Evolutionary conservation across 805 yeast genomes (phyloP).

Genomic region (Wickerhamiella spandovensis): DNA sequence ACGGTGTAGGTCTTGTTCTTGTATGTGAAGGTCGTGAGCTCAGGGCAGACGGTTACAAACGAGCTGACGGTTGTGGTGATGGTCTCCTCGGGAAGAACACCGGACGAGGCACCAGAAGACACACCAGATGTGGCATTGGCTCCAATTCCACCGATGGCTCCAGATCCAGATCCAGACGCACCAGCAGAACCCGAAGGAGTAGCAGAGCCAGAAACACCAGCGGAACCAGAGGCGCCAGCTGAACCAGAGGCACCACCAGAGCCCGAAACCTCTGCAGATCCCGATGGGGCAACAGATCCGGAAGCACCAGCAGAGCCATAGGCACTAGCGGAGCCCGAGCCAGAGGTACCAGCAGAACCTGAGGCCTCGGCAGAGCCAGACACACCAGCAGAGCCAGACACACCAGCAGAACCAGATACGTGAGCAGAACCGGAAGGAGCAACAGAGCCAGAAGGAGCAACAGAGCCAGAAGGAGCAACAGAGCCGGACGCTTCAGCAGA

Average conservation of each 20-base stretch:
- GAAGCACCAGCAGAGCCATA: neutral
- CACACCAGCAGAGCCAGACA: neutral
- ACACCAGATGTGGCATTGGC: neutral
- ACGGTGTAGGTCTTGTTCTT: constrained; percentile 62
- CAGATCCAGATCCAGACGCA: neutral
- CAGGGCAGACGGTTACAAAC: constrained; percentile 38
- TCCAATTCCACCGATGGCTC: neutral
- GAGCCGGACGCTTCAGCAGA: neutral
- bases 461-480: neutral
- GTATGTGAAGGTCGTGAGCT: constrained; percentile 49
- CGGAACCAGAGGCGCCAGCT: neutral
- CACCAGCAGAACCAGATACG: neutral
- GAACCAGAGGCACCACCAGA: neutral
- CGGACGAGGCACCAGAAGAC: neutral
- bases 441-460: neutral
- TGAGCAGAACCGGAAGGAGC: neutral
- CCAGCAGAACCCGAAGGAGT: too few species aligned
- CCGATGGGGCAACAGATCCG: too few species aligned
- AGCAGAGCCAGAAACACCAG: neutral
- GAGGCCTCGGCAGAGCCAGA: neutral
- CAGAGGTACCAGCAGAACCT: neutral
- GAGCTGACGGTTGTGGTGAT: neutral
- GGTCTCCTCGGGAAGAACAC: neutral
- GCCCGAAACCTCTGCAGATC: too few species aligned
- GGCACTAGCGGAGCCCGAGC: neutral